Evolutionary conservation across 106 monocot species (phyloP).

Genomic region (Dendrobium nobile): DNA sequence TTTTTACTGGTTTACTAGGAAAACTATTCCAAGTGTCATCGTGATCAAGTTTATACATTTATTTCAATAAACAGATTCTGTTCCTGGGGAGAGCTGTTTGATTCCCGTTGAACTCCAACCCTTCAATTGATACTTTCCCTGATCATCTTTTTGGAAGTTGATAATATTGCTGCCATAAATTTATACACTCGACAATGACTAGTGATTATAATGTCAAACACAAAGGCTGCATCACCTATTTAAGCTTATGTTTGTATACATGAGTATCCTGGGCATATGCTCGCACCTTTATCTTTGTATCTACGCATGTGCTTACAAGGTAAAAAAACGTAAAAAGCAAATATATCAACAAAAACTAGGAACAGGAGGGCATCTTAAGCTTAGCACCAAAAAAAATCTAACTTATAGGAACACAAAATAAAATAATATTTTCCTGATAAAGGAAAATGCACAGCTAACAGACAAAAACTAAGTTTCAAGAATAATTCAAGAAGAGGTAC

Average conservation of each 20-base stretch:
- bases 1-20: neutral
- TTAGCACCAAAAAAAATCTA: neutral
- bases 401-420: neutral
- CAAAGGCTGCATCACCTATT: neutral
- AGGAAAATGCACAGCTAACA: neutral
- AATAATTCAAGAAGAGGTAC: slow-evolving; percentile 12
- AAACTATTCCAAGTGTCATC: neutral
- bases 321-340: neutral
- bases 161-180: neutral
- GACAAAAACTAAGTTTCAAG: neutral
- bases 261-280: neutral
- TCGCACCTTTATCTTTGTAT: neutral
- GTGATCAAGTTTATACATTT: neutral
- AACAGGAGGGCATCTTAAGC: neutral
- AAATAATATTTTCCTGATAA: neutral
- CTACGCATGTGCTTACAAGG: neutral
- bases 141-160: neutral
- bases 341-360: neutral
- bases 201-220: neutral
- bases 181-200: neutral
- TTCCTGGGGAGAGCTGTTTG: neutral
- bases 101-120: neutral
- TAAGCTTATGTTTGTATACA: neutral
- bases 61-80: neutral
- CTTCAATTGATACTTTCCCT: neutral